phyloP scores from a whole-genome alignment of 192 early-diverging fungal species.

The Coemansia sp. region DNA sequence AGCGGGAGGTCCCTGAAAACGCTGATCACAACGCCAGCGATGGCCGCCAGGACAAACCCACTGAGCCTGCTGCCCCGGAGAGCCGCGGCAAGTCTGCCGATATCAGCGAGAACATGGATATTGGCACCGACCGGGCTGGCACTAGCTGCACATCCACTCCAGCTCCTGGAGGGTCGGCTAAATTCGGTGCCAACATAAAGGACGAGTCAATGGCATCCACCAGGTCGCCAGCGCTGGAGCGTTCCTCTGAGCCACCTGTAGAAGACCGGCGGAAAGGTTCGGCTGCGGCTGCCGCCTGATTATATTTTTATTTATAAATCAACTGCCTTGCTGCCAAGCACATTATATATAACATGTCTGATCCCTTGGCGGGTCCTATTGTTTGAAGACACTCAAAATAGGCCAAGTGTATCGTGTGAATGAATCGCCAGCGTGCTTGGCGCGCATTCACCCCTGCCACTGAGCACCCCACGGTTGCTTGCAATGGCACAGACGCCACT shows the following conservation, averaged over 20 bases:
- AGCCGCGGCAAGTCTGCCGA: slow-evolving; percentile 43
- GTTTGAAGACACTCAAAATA: background rate
- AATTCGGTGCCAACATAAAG: background rate
- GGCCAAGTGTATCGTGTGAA: background rate
- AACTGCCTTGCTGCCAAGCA: background rate
- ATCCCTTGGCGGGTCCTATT: background rate
- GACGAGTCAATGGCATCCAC: background rate
- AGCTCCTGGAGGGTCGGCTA: slow-evolving; percentile 4
- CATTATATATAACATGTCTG: background rate
- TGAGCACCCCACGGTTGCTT: background rate
- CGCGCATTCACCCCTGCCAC: background rate
- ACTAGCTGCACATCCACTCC: slow-evolving; percentile 40
- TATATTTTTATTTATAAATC: background rate
- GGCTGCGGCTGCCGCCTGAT: background rate
- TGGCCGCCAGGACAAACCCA: slow-evolving; percentile 2
- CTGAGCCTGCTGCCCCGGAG: slow-evolving; percentile 9
- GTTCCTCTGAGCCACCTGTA: slow-evolving; percentile 3
- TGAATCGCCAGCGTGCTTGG: background rate
- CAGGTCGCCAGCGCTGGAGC: background rate
- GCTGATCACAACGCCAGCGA: background rate
- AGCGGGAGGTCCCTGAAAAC: background rate
- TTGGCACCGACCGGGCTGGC: slow-evolving; percentile 66
- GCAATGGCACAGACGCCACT: background rate
- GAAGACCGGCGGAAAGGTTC: slow-evolving; percentile 32
- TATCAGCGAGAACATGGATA: slow-evolving; percentile 47